A percentile compares a stretch with the other conserved stretches of the same genome.
These are phyloP conservation scores for Brettanomyces custersianus DNA, from an alignment of 805 yeast species.

Conservation along the genomic window DNA sequence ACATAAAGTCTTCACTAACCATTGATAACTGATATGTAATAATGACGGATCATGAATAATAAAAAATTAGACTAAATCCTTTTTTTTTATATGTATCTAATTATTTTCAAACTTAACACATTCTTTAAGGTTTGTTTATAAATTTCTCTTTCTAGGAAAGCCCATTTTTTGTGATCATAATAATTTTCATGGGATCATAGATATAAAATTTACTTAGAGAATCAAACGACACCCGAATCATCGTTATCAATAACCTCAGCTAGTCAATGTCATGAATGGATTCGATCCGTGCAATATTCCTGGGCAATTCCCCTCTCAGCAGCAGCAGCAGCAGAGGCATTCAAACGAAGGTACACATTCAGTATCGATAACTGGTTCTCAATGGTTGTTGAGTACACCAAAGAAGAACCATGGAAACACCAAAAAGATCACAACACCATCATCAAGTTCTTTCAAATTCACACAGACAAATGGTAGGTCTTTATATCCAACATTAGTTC, in stretches of 20 bases:
- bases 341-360: not conserved
- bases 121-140: no score
- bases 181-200: no score
- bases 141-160: no score
- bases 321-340: conserved; percentile 1
- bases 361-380: not conserved
- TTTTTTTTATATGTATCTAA: no score
- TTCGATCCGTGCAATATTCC: conserved; percentile 11
- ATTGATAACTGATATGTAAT: not conserved
- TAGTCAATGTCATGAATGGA: not conserved
- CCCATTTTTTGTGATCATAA: no score
- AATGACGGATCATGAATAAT: no score
- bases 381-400: not conserved
- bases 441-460: conserved; percentile 19
- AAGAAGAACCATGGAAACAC: not conserved
- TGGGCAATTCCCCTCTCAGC: conserved; percentile 14
- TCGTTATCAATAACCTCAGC: no score
- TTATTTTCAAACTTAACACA: no score
- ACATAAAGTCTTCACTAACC: conserved; percentile 12
- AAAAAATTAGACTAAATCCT: no score
- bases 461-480: conserved; percentile 23
- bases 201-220: no score
- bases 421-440: conserved; percentile 11
- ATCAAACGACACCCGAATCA: no score
- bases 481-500: conserved; percentile 17